Evolutionary conservation across 257 asterid genomes (phyloP).

Genomic region (Echium plantagineum): DNA sequence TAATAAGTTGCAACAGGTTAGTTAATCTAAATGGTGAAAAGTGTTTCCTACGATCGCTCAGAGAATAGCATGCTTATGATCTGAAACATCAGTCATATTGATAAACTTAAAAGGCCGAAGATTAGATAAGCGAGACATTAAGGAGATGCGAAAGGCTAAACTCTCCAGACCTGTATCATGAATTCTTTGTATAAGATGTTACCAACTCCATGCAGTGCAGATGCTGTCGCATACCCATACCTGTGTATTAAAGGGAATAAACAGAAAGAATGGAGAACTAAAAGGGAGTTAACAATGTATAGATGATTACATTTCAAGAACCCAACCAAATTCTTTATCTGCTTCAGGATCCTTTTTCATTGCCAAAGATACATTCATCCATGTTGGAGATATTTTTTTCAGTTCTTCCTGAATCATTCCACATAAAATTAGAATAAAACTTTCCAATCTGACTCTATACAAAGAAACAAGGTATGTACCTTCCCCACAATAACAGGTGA

Average conservation of each 20-base stretch:
- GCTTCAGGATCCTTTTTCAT: conserved; percentile 94
- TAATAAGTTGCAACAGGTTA: background rate
- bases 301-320: conserved; percentile 75
- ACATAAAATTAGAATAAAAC: background rate
- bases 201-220: conserved; percentile 75
- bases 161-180: conserved; percentile 74
- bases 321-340: conserved; percentile 97
- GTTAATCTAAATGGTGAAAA: background rate
- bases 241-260: conserved; percentile 28
- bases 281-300: conserved; percentile 1
- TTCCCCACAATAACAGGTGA: conserved; percentile 6
- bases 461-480: conserved; percentile 4
- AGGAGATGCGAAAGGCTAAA: background rate
- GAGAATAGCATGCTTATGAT: background rate
- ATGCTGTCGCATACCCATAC: conserved; percentile 90
- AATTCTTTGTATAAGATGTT: conserved; percentile 79
- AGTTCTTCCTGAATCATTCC: conserved; percentile 46
- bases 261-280: background rate
- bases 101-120: background rate
- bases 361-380: conserved; percentile 94
- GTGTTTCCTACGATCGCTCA: background rate
- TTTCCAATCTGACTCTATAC: background rate
- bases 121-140: no score
- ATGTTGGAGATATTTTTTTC: conserved; percentile 78
- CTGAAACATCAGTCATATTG: background rate